Evolutionary conservation across 2,329 filamentous ascomycete genomes (phyloP).

Genomic region (Juglanconis sp.): DNA sequence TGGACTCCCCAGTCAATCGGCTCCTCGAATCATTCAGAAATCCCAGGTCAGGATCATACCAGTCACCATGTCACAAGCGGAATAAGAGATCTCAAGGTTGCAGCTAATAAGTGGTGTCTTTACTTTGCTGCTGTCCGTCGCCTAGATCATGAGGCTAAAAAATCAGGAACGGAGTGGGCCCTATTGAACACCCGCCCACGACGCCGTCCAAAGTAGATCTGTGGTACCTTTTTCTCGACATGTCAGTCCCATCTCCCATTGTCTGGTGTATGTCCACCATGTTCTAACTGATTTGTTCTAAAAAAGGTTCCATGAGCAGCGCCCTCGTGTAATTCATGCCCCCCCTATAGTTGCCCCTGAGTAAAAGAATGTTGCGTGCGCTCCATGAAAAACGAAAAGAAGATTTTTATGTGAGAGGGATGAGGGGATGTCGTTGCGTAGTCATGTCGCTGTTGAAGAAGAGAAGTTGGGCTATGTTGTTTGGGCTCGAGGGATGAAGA

Average conservation of each 20-base stretch:
- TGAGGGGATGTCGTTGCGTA: slow-evolving; percentile 4
- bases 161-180: not conserved
- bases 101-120: not conserved
- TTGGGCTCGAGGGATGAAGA: not conserved
- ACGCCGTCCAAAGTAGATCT: not conserved
- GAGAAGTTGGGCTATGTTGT: not conserved
- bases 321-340: not conserved
- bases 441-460: slow-evolving; percentile 9
- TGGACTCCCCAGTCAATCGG: too few relatives aligned
- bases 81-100: not conserved
- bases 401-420: not conserved
- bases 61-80: not conserved
- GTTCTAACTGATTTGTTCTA: not conserved
- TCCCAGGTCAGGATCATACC: not conserved
- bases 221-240: slow-evolving; percentile 6
- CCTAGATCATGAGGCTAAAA: not conserved
- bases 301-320: slow-evolving; percentile 10
- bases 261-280: slow-evolving; percentile 6
- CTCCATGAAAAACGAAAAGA: slow-evolving; percentile 11
- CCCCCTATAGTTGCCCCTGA: not conserved
- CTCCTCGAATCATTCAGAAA: too few relatives aligned
- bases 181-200: not conserved
- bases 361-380: not conserved
- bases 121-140: slow-evolving; percentile 3
- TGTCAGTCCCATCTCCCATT: slow-evolving; percentile 1